Evolutionary conservation across 208 protist species (phyloP).

Genomic region (Polymyxa betae): DNA sequence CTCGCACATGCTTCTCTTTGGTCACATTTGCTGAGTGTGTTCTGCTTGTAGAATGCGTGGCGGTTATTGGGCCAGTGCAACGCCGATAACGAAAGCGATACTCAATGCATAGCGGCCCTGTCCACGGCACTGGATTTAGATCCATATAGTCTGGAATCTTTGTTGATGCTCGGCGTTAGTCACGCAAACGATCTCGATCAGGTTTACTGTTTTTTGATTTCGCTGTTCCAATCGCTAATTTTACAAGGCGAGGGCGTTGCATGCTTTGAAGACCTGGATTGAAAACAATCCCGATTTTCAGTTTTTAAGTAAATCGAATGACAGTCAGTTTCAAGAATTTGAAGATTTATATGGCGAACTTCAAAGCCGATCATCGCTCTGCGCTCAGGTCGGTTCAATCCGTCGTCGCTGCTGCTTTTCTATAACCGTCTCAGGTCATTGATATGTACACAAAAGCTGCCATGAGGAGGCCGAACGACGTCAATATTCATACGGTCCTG

Average conservation of each 20-base stretch:
- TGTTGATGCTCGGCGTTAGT: constrained; percentile 64
- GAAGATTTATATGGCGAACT: constrained; percentile 17
- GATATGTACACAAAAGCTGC: constrained; percentile 51
- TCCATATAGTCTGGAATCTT: constrained; percentile 62
- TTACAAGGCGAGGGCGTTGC: background rate
- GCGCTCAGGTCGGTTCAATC: background rate
- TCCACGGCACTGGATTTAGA: constrained; percentile 53
- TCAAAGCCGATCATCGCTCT: background rate
- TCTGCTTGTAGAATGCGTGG: constrained; percentile 24
- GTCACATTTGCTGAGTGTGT: too few relatives aligned
- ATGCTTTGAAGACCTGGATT: constrained; percentile 27
- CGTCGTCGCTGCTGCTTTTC: too few relatives aligned
- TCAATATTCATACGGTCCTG: constrained; percentile 63
- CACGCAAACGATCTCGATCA: constrained; percentile 68
- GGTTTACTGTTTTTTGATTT: background rate
- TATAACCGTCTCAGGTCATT: too few relatives aligned
- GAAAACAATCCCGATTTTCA: constrained; percentile 46
- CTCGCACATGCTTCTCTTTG: background rate
- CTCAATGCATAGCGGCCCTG: constrained; percentile 33
- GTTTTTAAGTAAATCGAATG: background rate
- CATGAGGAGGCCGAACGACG: constrained; percentile 51
- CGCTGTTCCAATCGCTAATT: background rate
- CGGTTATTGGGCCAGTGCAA: constrained; percentile 52
- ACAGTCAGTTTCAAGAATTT: background rate
- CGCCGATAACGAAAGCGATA: constrained; percentile 54